Evolutionary conservation across 345 rosid species (phyloP).

Genomic region (Syzygium oleosum): DNA sequence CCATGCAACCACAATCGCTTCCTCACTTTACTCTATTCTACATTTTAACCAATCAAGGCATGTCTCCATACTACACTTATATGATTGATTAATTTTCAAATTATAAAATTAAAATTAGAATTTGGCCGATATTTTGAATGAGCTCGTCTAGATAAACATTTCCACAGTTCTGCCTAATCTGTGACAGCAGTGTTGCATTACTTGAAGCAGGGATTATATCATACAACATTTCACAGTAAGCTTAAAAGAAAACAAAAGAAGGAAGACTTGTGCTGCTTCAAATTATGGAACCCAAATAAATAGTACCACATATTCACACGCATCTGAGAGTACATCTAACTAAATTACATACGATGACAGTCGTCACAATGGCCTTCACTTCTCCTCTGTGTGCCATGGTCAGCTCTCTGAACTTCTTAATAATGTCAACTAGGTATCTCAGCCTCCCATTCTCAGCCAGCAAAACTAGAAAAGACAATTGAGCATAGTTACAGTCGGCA

Average conservation of each 20-base stretch:
- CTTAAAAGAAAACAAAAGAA: neutral
- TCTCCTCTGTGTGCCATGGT: constrained; percentile 85
- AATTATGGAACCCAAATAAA: neutral
- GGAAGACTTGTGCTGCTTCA: neutral
- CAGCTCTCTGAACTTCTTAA: constrained; percentile 55
- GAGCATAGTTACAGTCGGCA: neutral
- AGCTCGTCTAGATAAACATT: neutral
- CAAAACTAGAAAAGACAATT: constrained; percentile 26
- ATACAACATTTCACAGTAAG: neutral
- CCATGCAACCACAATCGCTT: neutral
- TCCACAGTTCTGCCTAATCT: neutral
- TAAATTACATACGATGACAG: constrained; percentile 61
- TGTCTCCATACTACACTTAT: neutral
- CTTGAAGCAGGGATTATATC: neutral
- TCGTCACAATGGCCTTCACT: constrained; percentile 67
- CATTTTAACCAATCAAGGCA: neutral
- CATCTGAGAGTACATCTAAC: neutral
- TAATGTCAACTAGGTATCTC: constrained; percentile 48
- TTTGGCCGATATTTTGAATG: neutral
- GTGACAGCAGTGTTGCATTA: neutral
- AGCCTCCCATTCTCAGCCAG: constrained; percentile 87
- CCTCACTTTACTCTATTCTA: neutral
- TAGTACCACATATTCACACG: neutral
- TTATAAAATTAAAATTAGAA: neutral
- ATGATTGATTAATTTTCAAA: neutral